Percentiles rank a stretch among this genome's conserved stretches.
These are phyloP conservation scores for Bacidia gigantensis DNA, from an alignment of 495 filamentous ascomycete species.

Conservation along the genomic window DNA sequence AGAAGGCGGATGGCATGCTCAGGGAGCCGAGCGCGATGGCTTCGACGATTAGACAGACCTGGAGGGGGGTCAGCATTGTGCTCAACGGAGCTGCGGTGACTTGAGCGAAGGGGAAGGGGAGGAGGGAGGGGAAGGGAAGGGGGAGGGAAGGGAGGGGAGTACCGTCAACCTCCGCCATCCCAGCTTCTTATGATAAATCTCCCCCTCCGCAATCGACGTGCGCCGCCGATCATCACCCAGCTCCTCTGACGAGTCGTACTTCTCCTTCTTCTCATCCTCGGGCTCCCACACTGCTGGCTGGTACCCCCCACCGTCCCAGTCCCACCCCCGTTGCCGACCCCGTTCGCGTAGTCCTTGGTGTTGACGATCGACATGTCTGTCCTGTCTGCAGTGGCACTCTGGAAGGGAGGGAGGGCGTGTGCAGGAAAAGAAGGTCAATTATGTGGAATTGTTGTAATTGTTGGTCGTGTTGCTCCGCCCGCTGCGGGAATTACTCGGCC, in stretches of 20 bases:
- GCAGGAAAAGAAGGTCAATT: too few relatives aligned
- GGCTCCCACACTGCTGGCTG: neutral
- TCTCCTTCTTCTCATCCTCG: neutral
- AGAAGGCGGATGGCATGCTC: slow-evolving; percentile 45
- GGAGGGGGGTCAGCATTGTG: slow-evolving; percentile 11
- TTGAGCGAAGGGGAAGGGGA: neutral
- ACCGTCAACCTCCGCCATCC: slow-evolving; percentile 28
- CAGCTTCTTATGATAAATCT: slow-evolving; percentile 23
- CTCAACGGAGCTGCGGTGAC: neutral
- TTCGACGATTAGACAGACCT: slow-evolving; percentile 41
- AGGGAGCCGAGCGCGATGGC: slow-evolving; percentile 51
- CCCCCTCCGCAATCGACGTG: slow-evolving; percentile 8
- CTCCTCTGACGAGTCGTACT: neutral
- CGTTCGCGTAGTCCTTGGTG: neutral
- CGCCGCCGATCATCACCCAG: neutral
- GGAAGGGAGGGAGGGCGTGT: too few relatives aligned
- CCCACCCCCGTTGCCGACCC: too few relatives aligned
- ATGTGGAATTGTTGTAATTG: too few relatives aligned
- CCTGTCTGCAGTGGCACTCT: too few relatives aligned
- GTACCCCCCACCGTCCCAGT: too few relatives aligned
- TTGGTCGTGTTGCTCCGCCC: too few relatives aligned
- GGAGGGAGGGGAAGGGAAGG: slow-evolving; percentile 4
- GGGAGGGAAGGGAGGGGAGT: neutral
- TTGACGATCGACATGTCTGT: neutral
- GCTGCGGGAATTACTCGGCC: too few relatives aligned